Evolutionary conservation across 176 grass and related monocot genomes (phyloP), one percentile per base, ranked within the genome.

Genomic region (Leersia perrieri): DNA sequence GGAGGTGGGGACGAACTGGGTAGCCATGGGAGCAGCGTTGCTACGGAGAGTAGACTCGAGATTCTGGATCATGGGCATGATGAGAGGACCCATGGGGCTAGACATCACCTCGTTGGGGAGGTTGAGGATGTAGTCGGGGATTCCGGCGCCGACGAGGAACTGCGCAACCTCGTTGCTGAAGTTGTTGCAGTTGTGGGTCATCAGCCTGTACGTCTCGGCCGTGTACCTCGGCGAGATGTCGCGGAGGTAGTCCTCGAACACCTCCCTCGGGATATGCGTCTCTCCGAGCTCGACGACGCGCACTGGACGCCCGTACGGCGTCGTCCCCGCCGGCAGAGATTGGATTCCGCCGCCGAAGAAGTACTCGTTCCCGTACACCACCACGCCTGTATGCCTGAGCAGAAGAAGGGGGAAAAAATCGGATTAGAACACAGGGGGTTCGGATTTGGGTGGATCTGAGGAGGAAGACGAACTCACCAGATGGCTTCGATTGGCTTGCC

Each of bases 101-200:
- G 78, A 91, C 92, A 93, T 93, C 29, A 98, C 95, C 82, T 98
- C 95, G 57, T 11, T 33, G 20, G 92, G 92, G 30, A 98, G 86
- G 42, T 87, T 86, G 31, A 98, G 88, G 58, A 98, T 98, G 75
- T 92, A 94, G 33, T 92, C 90, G 0, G 95, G 95, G 39, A 98
- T 81, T 12, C 64, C 70, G 33, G 78, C 68, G 33, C 92, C 89
- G 41, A 90, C 82, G 41, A 98, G 85, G 82, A 95, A 98, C 60
- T 93, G 90, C 16, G 90, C 90, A 3, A 84, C 86, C 78, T 98
- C 95, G 75, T 98, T 91, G 86, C 88, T 95, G 74, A 95, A 95
- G 85, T 91, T 98, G 86, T 98, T 98, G 83, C 95, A 98, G 84
- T 95, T 98, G 92, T 98, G 88, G 42, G 51, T 84, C 45, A 98